Evolutionary conservation across 768 basidiomycete species (phyloP), one percentile per base, ranked within the genome.

Genomic region (Macrolepiota fuliginosa): DNA sequence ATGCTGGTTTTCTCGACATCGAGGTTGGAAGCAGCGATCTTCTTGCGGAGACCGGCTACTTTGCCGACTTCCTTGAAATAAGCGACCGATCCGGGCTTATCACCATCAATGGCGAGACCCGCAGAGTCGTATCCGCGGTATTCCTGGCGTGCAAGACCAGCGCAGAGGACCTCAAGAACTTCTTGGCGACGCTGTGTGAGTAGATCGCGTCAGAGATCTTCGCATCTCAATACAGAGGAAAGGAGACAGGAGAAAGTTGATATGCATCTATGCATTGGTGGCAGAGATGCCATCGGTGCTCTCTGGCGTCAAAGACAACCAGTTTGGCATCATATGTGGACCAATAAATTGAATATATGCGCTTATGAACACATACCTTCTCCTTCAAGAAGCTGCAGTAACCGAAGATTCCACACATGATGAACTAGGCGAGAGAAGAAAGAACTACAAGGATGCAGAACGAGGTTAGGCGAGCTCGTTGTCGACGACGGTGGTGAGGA

Each of bases 1-100:
- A 93, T 71, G 75, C 85, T 89, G 39, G 84, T 81, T 80, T 92
- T 94, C 70, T 81, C 77, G 62, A 90, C 87, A 73, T 96, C 83
- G 67, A 94, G 69, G 64, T 70, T 73, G 29, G 92, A 86, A 60
- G 79, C 78, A 42, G 88, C 85, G 70, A 97, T 95, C 76, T 89
- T 86, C 80, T 96, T 91, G 74, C 94, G 90, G 56, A 99, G 84
- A 27, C 90, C 88, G 49, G 90, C 90, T 57, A 99, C 97, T 75
- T 99, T 99, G 74, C 97, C 97, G 55, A 98, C 97, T 74, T 96
- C 90, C 81, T 97, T 98, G 87, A 96, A 98, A 79, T 87, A 94
- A 53, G 91, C 62, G 51, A 93, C 81, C 52, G 88, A 77, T 49
- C 87, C 87, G 1, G 86, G 77, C 67, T 88, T 87, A 79, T 98